These are phyloP conservation scores for Mortierella sp. DNA, from an alignment of 371 early-diverging fungal genomes.

Conservation along the genomic window DNA sequence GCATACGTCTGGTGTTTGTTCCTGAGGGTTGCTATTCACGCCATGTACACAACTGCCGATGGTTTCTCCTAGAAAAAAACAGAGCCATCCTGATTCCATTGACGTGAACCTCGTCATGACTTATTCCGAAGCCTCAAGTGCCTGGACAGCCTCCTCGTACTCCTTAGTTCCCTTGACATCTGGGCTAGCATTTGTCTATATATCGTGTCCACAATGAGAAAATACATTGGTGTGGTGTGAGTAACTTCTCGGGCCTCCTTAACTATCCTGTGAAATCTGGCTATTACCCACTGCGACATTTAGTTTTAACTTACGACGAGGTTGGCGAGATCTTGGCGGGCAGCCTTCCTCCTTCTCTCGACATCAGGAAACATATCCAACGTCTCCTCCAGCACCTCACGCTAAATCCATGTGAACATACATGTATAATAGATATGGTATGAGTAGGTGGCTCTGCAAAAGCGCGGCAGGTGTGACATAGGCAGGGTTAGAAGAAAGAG, in stretches of 20 bases:
- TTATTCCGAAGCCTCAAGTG: conserved; percentile 31
- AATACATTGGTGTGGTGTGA: neutral
- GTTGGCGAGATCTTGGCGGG: conserved; percentile 42
- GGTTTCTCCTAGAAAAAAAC: neutral
- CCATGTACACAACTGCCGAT: neutral
- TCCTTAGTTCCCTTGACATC: conserved; percentile 50
- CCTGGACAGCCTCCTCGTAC: conserved; percentile 48
- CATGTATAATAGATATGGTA: neutral
- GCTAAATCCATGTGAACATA: conserved; percentile 17
- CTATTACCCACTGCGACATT: neutral
- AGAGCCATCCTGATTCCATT: neutral
- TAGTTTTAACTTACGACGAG: conserved; percentile 32
- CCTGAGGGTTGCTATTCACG: no score
- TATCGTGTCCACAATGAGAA: neutral
- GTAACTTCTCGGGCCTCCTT: neutral
- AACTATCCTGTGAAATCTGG: neutral
- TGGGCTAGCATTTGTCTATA: conserved; percentile 33
- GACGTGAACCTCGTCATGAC: neutral
- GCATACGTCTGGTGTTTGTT: no score
- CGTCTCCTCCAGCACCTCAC: conserved; percentile 55
- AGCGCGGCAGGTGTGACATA: no score
- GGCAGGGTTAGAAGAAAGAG: neutral
- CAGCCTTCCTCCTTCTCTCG: conserved; percentile 42
- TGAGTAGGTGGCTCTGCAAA: neutral
- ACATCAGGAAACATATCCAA: conserved; percentile 57